These are phyloP conservation scores for Aspergillus campestris DNA, from an alignment of 495 filamentous ascomycete species.

Conservation along the genomic window DNA sequence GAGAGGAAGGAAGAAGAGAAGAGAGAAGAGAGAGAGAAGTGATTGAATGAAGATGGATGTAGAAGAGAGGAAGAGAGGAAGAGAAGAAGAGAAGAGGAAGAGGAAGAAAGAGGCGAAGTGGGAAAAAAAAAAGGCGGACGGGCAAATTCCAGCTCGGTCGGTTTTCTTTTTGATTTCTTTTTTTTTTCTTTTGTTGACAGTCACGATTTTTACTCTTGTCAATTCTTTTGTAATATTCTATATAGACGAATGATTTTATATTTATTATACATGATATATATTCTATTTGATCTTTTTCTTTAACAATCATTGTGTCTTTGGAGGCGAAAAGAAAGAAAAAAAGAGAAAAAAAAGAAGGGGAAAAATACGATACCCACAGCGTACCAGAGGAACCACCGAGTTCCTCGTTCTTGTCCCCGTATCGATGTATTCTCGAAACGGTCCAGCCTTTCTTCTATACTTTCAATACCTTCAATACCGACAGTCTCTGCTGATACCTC, in stretches of 20 bases:
- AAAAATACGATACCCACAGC: too few relatives aligned
- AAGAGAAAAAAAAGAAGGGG: too few relatives aligned
- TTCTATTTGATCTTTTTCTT: neutral
- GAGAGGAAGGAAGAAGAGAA: constrained; percentile 23
- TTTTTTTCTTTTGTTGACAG: constrained; percentile 12
- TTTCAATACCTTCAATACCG: too few relatives aligned
- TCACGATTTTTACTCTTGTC: constrained; percentile 8
- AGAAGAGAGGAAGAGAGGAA: constrained; percentile 25
- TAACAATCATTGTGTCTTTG: constrained; percentile 3
- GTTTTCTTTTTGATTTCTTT: constrained; percentile 11
- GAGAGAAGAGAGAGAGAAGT: constrained; percentile 25
- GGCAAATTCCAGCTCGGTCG: constrained; percentile 13
- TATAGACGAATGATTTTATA: neutral
- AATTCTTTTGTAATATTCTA: neutral
- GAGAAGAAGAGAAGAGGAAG: constrained; percentile 18
- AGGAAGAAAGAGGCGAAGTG: constrained; percentile 21
- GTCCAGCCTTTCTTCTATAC: too few relatives aligned
- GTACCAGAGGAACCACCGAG: too few relatives aligned
- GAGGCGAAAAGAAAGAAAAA: neutral
- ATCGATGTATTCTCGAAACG: too few relatives aligned
- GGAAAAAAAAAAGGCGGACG: constrained; percentile 27
- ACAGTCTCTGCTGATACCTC: too few relatives aligned
- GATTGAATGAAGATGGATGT: constrained; percentile 13
- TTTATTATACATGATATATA: too few relatives aligned
- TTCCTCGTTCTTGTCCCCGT: too few relatives aligned